These are phyloP conservation scores for Acer yangbiense DNA, from an alignment of 345 rosid species.

Conservation along the genomic window DNA sequence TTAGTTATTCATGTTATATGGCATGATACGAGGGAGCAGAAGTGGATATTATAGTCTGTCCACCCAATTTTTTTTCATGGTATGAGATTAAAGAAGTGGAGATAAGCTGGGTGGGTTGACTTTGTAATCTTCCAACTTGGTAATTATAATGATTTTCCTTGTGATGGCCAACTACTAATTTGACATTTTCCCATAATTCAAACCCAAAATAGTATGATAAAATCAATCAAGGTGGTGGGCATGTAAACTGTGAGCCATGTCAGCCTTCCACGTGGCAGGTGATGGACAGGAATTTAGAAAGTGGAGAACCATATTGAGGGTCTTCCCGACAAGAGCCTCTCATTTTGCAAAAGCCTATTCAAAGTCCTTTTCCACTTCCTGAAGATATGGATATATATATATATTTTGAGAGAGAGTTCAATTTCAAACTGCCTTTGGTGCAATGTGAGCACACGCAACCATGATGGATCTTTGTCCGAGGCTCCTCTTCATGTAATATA, in stretches of 20 bases:
- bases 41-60: too few species aligned
- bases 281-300: not conserved
- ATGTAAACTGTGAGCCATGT: not conserved
- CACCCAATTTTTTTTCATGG: not conserved
- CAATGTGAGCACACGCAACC: slow-evolving; percentile 21
- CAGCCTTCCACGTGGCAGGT: slow-evolving; percentile 4
- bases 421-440: slow-evolving; percentile 14
- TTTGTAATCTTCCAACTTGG: slow-evolving; percentile 1
- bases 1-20: too few species aligned
- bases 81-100: not conserved
- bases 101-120: slow-evolving; percentile 14
- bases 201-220: not conserved
- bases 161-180: slow-evolving; percentile 29
- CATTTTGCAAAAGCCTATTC: slow-evolving; percentile 13
- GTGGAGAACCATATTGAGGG: not conserved
- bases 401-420: not conserved
- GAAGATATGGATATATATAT: slow-evolving; percentile 8
- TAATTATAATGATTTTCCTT: slow-evolving; percentile 7
- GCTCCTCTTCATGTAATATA: not conserved
- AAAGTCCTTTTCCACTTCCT: slow-evolving; percentile 26
- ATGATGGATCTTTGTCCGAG: slow-evolving; percentile 31
- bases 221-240: not conserved
- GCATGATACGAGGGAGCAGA: too few species aligned
- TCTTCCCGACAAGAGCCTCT: slow-evolving; percentile 21
- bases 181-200: slow-evolving; percentile 19